Conservation (phyloP, 75 land plant genomes). For the Pinus tabuliformis region DNA sequence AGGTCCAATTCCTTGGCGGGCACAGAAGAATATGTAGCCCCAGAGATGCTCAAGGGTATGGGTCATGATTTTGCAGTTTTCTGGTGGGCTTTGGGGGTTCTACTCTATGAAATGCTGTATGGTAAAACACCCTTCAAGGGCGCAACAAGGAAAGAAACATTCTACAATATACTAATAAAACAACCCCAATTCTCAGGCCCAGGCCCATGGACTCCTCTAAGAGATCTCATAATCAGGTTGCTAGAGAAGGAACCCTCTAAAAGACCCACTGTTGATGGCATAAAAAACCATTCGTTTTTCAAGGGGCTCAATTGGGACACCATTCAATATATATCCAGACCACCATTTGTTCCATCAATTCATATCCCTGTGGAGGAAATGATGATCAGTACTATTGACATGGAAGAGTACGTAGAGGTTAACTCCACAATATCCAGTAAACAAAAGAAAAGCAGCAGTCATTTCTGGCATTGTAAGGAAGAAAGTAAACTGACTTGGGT, state of each 20-base stretch:
- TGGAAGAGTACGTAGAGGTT: neutral
- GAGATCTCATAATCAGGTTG: constrained; percentile 52
- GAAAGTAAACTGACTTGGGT: too few species aligned
- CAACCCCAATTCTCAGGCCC: constrained; percentile 57
- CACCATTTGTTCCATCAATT: neutral
- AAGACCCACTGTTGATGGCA: constrained; percentile 36
- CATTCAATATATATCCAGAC: neutral
- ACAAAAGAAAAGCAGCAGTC: neutral
- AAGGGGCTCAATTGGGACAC: neutral
- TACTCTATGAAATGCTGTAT: constrained; percentile 63
- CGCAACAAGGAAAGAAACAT: constrained; percentile 50
- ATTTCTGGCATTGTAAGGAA: neutral
- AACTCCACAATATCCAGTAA: neutral
- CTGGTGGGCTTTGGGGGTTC: constrained; percentile 81
- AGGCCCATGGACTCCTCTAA: constrained; percentile 34
- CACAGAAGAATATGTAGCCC: constrained; percentile 81
- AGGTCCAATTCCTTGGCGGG: constrained; percentile 73
- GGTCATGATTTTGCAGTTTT: constrained; percentile 78
- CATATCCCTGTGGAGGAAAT: neutral
- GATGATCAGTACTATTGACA: neutral
- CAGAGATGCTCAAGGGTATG: constrained; percentile 72
- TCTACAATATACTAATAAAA: constrained; percentile 49
- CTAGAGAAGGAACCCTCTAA: constrained; percentile 64
- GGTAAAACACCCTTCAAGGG: constrained; percentile 82
- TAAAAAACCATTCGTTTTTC: constrained; percentile 2